Percentiles rank a stretch among this genome's conserved stretches.
Conservation (phyloP, 2,329 filamentous ascomycete species). For the Celoporthe dispersa region DNA sequence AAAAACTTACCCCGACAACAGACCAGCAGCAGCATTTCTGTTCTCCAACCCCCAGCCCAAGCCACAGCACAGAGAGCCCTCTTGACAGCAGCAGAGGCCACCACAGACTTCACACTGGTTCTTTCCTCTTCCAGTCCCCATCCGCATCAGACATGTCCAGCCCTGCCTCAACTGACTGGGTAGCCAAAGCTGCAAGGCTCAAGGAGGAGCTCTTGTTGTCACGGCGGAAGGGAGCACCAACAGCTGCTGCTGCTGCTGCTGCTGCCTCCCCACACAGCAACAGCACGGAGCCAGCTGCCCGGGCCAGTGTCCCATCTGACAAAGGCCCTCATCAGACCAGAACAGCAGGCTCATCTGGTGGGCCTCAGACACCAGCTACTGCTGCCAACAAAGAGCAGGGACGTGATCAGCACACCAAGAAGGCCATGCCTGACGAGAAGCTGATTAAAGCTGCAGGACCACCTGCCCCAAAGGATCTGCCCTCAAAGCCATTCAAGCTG, state of each 20-base stretch:
- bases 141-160: background rate
- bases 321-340: background rate
- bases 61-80: background rate
- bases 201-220: slow-evolving; percentile 9
- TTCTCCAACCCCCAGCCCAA: background rate
- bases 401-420: background rate
- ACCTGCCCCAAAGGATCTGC: background rate
- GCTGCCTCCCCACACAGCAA: background rate
- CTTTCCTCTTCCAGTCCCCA: background rate
- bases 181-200: slow-evolving; percentile 1
- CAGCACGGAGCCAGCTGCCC: background rate
- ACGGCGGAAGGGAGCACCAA: background rate
- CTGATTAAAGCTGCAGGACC: background rate
- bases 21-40: background rate
- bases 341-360: background rate
- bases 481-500: background rate
- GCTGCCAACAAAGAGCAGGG: background rate
- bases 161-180: background rate
- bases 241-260: slow-evolving; percentile 8
- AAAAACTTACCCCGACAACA: background rate
- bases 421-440: background rate
- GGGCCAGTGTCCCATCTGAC: background rate
- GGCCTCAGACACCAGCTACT: background rate
- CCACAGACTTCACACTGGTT: background rate
- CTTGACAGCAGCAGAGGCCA: background rate